These are phyloP conservation scores for Zygnema circumcarinatum DNA, from an alignment of 139 green algal species.

Conservation along the genomic window DNA sequence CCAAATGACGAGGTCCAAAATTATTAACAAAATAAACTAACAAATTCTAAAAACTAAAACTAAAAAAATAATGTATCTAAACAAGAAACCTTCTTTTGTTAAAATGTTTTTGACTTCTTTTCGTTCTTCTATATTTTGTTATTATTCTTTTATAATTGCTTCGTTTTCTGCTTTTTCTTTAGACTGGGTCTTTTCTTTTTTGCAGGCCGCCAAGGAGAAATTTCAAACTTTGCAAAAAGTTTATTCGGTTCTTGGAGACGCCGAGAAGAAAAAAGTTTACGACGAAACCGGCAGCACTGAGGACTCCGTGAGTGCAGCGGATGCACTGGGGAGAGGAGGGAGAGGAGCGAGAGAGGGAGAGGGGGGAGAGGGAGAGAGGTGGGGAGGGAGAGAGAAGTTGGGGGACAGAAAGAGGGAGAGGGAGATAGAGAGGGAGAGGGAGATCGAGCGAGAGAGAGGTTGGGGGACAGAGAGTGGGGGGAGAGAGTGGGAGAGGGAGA, in stretches of 20 bases:
- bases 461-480: too few species aligned
- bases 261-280: slow-evolving; percentile 87
- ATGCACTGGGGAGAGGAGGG: not conserved
- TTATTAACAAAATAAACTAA: too few species aligned
- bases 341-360: not conserved
- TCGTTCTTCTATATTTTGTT: not conserved
- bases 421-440: too few species aligned
- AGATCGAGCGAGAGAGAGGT: too few species aligned
- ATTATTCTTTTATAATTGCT: not conserved
- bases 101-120: slow-evolving; percentile 8
- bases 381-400: too few species aligned
- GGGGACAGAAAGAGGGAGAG: too few species aligned
- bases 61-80: too few species aligned
- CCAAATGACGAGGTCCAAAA: slow-evolving; percentile 68
- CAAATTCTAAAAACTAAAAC: too few species aligned
- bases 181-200: not conserved
- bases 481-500: too few species aligned
- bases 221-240: slow-evolving; percentile 92
- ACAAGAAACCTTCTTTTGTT: not conserved
- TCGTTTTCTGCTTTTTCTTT: slow-evolving; percentile 2
- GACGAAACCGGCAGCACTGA: slow-evolving; percentile 83
- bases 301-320: slow-evolving; percentile 63
- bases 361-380: too few species aligned
- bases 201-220: slow-evolving; percentile 71
- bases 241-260: slow-evolving; percentile 84